Conservation (phyloP, 441 rosid genomes). For the Arabidopsis hybrid region DNA sequence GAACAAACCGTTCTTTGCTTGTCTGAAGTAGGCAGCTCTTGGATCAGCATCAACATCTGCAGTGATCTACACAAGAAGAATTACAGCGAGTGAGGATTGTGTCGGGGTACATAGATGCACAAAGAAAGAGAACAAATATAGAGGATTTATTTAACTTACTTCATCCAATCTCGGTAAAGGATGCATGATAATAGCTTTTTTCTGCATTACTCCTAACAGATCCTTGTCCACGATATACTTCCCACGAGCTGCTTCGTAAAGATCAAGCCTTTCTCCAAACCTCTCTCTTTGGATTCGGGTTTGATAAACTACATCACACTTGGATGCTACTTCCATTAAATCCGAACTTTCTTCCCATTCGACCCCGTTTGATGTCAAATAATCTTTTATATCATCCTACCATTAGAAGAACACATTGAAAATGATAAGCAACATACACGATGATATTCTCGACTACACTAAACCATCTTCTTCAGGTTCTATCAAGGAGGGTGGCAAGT, state of each 20-base stretch:
- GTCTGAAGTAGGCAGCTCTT: slow-evolving; percentile 97
- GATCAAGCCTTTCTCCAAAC: slow-evolving; percentile 86
- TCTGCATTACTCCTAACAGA: slow-evolving; percentile 79
- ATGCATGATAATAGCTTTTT: slow-evolving; percentile 92
- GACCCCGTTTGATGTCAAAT: slow-evolving; percentile 72
- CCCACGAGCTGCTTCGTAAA: slow-evolving; percentile 92
- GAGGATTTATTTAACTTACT: slow-evolving; percentile 47
- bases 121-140: not conserved
- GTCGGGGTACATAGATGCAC: not conserved
- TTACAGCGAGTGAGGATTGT: slow-evolving; percentile 5
- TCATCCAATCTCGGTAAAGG: slow-evolving; percentile 97
- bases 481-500: not conserved
- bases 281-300: slow-evolving; percentile 92
- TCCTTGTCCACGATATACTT: slow-evolving; percentile 77
- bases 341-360: slow-evolving; percentile 92
- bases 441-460: not conserved
- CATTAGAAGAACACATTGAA: not conserved
- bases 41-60: slow-evolving; percentile 89
- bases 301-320: slow-evolving; percentile 89
- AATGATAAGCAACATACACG: slow-evolving; percentile 2
- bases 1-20: slow-evolving; percentile 95
- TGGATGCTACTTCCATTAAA: slow-evolving; percentile 84
- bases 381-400: slow-evolving; percentile 94
- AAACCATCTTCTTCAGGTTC: not conserved
- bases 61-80: slow-evolving; percentile 57